Base-by-base conservation (phyloP, 2,329 filamentous ascomycete species). In the Ophiostoma pallidulum region DNA sequence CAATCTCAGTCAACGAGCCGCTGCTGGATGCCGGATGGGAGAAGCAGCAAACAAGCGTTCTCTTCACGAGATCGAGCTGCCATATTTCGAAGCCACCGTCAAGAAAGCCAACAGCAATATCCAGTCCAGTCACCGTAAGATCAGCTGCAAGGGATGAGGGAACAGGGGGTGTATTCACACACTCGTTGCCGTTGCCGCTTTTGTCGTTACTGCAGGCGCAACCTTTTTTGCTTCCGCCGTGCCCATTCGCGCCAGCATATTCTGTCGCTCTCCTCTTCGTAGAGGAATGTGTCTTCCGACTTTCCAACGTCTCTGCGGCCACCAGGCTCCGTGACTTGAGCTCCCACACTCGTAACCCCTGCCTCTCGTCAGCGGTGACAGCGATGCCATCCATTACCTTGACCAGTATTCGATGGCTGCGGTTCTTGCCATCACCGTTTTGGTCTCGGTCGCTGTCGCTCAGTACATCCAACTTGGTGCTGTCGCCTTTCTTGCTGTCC, bases 301-400 rank as follows among this genome's bases (percentile, higher is more conserved):
- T 13, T 8, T 13, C 16, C 19, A 80, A 58, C 3, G 50, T 49
- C 14, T 60, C 60, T 40, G 71, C 67, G 6, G 81, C 81, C 33
- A 90, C 62, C 32, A 85, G 65, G 20, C 68, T 63, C 51, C 74
- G 78, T 3, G 75, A 78, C 58, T 78, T 84, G 22, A 86, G 69
- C 51, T 82, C 77, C 89, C 89, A 96, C 1, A 80, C 87, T 32
- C 87, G 76, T 41, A 97, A 67, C 1, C 89, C 89, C 41, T 75
- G 74, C 2, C 67, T 64, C 6, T 68, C 66, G 61, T 94, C 87
- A 1, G 77, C 88, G 4, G 87, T 92, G 45, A 92, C 77, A 8
- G 92, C 80, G 18, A 89, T 69, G 1, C 87, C 84, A 49, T 87
- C 80, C 36, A 83, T 76, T 53, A 94, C 75, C 61, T 86, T 87